A percentile compares a stretch with the other conserved stretches of the same genome.
These are phyloP conservation scores for Fusarium citri DNA, from an alignment of 2,329 filamentous ascomycete species.

Conservation along the genomic window DNA sequence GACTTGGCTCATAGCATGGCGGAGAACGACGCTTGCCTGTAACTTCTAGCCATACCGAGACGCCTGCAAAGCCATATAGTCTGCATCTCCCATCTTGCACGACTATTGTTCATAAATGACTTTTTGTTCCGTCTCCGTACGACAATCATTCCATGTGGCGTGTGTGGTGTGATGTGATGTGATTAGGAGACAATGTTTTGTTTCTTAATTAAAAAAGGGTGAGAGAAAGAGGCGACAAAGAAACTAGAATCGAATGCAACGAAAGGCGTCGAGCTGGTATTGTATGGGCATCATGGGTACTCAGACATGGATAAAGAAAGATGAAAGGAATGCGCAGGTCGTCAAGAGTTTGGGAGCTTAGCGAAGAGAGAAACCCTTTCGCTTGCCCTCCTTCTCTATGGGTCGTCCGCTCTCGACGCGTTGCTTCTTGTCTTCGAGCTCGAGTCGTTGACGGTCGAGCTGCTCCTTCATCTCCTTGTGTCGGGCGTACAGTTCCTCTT, in stretches of 20 bases:
- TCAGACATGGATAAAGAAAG: slow-evolving; percentile 65
- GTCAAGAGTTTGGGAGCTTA: slow-evolving; percentile 61
- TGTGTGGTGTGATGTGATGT: slow-evolving; percentile 43
- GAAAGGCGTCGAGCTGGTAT: slow-evolving; percentile 68
- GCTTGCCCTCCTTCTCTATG: slow-evolving; percentile 97
- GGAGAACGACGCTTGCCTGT: slow-evolving; percentile 28
- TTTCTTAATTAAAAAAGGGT: slow-evolving; percentile 55
- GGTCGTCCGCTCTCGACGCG: slow-evolving; percentile 95
- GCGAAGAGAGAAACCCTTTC: slow-evolving; percentile 99
- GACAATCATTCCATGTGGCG: slow-evolving; percentile 51
- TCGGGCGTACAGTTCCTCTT: slow-evolving; percentile 97
- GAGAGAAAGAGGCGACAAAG: slow-evolving; percentile 53
- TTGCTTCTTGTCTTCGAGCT: slow-evolving; percentile 98
- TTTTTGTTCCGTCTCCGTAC: slow-evolving; percentile 49
- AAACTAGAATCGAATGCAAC: slow-evolving; percentile 60
- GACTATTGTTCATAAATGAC: slow-evolving; percentile 54
- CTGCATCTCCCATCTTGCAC: slow-evolving; percentile 50
- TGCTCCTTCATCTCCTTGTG: slow-evolving; percentile 99
- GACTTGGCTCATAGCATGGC: slow-evolving; percentile 16
- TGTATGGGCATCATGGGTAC: slow-evolving; percentile 70
- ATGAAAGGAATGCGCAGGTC: slow-evolving; percentile 41
- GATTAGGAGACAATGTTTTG: slow-evolving; percentile 52
- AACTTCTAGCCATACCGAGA: slow-evolving; percentile 34
- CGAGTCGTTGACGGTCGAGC: slow-evolving; percentile 91
- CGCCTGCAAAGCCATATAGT: slow-evolving; percentile 46